A percentile compares a stretch with the other conserved stretches of the same genome.
Evolutionary conservation across 1,284 basidiomycete species (phyloP).

Genomic region (Neolentinus lepideus): DNA sequence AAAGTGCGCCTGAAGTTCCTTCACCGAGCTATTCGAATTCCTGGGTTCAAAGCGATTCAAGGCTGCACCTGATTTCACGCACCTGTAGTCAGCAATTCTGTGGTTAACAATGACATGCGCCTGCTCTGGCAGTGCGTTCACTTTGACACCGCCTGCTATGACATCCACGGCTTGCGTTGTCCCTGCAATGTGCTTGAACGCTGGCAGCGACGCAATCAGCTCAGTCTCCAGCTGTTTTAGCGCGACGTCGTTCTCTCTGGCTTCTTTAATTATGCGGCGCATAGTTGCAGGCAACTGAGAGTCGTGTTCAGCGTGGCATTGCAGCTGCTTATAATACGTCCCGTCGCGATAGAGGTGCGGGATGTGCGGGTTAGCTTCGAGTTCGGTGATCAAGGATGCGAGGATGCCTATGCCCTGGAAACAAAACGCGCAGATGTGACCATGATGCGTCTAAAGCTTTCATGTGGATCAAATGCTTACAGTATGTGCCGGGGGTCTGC

Average conservation of each 20-base stretch:
- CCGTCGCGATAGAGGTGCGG: conserved; percentile 32
- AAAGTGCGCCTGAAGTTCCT: conserved; percentile 33
- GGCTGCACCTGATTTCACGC: conserved; percentile 2
- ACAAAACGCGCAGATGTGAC: neutral
- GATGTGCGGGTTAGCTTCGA: conserved; percentile 41
- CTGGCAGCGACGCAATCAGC: conserved; percentile 20
- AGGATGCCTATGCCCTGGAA: conserved; percentile 49
- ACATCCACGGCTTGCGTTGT: conserved; percentile 32
- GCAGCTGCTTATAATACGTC: conserved; percentile 34
- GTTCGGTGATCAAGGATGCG: conserved; percentile 37
- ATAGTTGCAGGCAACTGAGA: conserved; percentile 33
- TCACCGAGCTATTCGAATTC: conserved; percentile 32
- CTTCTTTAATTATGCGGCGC: conserved; percentile 27
- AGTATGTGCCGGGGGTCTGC: conserved; percentile 49
- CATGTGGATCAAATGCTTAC: conserved; percentile 21
- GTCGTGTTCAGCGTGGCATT: conserved; percentile 39
- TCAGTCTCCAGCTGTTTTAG: conserved; percentile 32
- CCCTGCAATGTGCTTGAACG: conserved; percentile 19
- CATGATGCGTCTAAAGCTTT: neutral
- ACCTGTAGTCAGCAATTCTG: conserved; percentile 39
- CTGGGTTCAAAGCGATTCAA: neutral
- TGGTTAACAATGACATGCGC: conserved; percentile 34
- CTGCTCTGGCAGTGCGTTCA: conserved; percentile 35
- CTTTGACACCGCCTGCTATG: conserved; percentile 38
- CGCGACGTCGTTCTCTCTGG: conserved; percentile 33